phyloP scores from a whole-genome alignment of 352 stramenopile species.

The Aphanomyces euteiches region DNA sequence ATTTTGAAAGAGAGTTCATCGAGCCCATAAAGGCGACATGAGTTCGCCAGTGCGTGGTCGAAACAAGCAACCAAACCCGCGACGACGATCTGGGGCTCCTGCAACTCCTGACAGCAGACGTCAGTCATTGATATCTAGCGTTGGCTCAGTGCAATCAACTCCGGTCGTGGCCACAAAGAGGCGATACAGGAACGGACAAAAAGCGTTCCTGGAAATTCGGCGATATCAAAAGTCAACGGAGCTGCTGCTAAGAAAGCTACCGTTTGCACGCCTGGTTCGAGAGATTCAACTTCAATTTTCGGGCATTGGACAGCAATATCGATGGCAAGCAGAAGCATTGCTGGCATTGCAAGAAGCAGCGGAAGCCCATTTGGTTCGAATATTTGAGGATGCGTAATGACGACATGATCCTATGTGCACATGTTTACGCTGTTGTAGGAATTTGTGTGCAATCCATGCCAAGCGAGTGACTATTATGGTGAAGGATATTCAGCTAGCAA shows the following conservation, averaged over 20 bases:
- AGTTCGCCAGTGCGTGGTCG: neutral
- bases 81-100: neutral
- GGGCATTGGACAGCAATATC: conserved; percentile 51
- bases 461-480: conserved; percentile 95
- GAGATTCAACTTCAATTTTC: conserved; percentile 90
- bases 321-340: conserved; percentile 89
- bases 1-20: too few species aligned
- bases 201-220: conserved; percentile 94
- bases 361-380: conserved; percentile 92
- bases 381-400: conserved; percentile 93
- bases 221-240: conserved; percentile 94
- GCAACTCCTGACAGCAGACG: neutral
- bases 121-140: neutral
- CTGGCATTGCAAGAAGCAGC: conserved; percentile 91
- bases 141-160: neutral
- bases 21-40: too few species aligned
- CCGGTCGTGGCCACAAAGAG: conserved; percentile 35
- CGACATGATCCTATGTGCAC: neutral
- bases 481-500: conserved; percentile 93
- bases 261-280: conserved; percentile 94
- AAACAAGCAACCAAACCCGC: conserved; percentile 2
- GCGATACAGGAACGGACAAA: conserved; percentile 60
- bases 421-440: conserved; percentile 53
- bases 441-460: conserved; percentile 94
- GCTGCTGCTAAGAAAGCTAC: conserved; percentile 94